Base-by-base conservation (phyloP, 768 basidiomycete genomes). In the Chlorophyllum brunneum region DNA sequence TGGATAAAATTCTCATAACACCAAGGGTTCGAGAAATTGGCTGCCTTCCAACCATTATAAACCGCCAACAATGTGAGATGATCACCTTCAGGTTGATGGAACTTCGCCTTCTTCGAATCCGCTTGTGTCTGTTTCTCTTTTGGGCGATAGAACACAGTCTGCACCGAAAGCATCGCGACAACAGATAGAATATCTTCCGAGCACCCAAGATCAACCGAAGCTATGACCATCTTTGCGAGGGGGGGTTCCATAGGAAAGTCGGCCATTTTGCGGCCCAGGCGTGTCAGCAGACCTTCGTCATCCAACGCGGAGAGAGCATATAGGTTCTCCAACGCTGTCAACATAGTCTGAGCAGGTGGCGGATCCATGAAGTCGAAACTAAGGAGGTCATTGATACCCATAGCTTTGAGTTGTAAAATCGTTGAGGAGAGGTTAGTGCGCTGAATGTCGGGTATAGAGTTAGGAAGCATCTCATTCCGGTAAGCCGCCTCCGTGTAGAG, bases 311-410 rank as follows among this genome's bases (percentile, higher is more conserved):
- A 97, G 11, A 98, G 76, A 3, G 95, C 97, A 68, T 95, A 98
- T 1, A 99, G 72, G 40, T 91, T 84, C 65, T 98, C 95, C 39
- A 99, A 71, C 1, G 97, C 97, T 1, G 97, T 95, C 58, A 99
- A 77, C 88, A 98, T 92, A 8, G 95, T 98, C 62, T 87, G 92
- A 3, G 94, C 89, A 0, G 95, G 97, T 22, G 97, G 97, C 1
- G 95, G 94, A 67, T 98, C 97, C 97, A 99, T 98, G 65, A 98
- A 99, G 67, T 97, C 95, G 70, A 98, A 98, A 70, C 91, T 92
- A 52, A 98, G 83, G 3, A 98, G 72, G 65, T 99, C 97, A 61
- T 98, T 98, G 73, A 98, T 83, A 30, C 95, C 97, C 97, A 99
- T 98, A 2, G 97, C 97, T 67, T 98, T 98, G 50, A 98, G 76